phyloP scores from a whole-genome alignment of 257 asterid genomes.

The Solanum chiquidenum region DNA sequence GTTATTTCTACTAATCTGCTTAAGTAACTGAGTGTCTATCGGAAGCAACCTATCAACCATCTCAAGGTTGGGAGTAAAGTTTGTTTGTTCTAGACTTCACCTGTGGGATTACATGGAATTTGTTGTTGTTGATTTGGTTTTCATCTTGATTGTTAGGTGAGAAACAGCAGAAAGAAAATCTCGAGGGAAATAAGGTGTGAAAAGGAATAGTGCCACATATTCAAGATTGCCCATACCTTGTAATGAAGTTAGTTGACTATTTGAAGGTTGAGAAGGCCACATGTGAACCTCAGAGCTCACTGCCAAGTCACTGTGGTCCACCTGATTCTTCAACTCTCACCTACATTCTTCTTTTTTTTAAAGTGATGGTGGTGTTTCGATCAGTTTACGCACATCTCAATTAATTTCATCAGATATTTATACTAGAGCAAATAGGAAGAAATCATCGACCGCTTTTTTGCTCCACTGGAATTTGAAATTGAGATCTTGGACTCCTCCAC shows the following conservation, averaged over 20 bases:
- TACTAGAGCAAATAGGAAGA: background rate
- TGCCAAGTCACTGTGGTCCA: background rate
- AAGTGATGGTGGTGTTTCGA: rapidly evolving
- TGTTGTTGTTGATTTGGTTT: background rate
- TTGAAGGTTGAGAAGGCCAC: background rate
- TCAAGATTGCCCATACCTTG: background rate
- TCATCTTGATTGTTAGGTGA: background rate
- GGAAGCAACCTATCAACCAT: background rate
- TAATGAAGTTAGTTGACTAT: background rate
- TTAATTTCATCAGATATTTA: background rate
- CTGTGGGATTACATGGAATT: background rate
- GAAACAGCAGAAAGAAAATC: background rate
- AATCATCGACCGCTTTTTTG: background rate
- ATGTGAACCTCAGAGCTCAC: background rate
- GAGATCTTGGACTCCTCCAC: background rate
- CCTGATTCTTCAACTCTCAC: background rate
- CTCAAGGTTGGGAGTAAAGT: background rate
- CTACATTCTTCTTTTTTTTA: background rate
- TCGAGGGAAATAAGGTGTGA: background rate
- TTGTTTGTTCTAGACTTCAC: background rate
- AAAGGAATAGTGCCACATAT: background rate
- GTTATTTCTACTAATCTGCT: background rate
- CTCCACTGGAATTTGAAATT: background rate
- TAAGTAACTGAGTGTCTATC: background rate
- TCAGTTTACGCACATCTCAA: background rate